Evolutionary conservation across 1,139 yeast species (phyloP), one percentile per base, ranked within the genome.

Genomic region (Hemisphaericaspora xylofermentans): DNA sequence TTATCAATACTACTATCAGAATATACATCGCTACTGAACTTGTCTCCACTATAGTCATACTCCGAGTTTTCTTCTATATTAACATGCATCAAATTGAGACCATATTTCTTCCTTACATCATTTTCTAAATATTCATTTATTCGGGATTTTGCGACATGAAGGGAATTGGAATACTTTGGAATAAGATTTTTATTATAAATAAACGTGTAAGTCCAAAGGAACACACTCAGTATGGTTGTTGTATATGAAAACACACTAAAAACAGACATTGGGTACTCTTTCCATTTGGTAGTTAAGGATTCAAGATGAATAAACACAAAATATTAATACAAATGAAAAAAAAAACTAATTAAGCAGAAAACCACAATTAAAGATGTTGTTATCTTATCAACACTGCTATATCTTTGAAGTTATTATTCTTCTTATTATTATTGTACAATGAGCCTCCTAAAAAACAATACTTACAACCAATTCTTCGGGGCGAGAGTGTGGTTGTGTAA

Each of bases 121-220:
- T 38, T 33, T 9, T 42, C 44, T 35, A 62, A 41, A 25, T 51
- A 49, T 4, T 43, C 49, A 43, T 65, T 64, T 47, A 66, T 58
- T 15, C 56, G 50, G 3, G 40, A 30, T 38, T 54, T 49, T 35
- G 58, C 50, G n/a, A 58, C 46, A 26, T 44, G 42, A 25, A 48
- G 44, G 35, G 49, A 48, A 33, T 50, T 51, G 3, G 64, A 50
- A 39, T 58, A 60, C 34, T 51, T 48, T 33, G 54, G 63, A 18
- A 65, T 40, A 4, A 65, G 42, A 22, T 57, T 53, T 36, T 60
- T 62, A 43, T 57, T 54, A 47, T 54, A 66, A 14, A 62, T 48
- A 36, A 47, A 57, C 12, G 41, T 40, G 50, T 56, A 60, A 18
- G 56, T 42, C 63, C 65, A 58, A 10, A 50, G 35, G 21, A 55